Percentiles rank a stretch among this genome's conserved stretches.
Conservation (phyloP, 2,329 filamentous ascomycete genomes). For the Ascochyta lentis region DNA sequence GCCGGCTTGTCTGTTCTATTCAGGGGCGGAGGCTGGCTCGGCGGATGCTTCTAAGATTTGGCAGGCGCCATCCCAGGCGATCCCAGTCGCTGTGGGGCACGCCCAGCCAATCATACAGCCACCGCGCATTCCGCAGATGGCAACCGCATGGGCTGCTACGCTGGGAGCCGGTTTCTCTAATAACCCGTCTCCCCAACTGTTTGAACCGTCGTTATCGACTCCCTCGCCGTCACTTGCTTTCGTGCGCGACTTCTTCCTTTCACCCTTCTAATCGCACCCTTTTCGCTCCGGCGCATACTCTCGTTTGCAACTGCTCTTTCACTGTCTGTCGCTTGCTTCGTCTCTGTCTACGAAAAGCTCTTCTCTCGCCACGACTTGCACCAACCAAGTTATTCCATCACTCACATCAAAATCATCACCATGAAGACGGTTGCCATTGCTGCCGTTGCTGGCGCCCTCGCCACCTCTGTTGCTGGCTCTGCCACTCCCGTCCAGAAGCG, state of each 20-base stretch:
- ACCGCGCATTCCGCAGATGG: constrained; percentile 14
- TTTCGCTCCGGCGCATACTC: constrained; percentile 11
- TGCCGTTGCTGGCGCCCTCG: constrained; percentile 55
- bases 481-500: constrained; percentile 49
- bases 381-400: constrained; percentile 14
- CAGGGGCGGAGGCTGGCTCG: constrained; percentile 13
- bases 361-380: constrained; percentile 3
- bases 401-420: constrained; percentile 19
- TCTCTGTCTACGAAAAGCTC: constrained; percentile 6
- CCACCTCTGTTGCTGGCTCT: constrained; percentile 55
- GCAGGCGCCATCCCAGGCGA: constrained; percentile 15
- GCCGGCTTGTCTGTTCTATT: constrained; percentile 17
- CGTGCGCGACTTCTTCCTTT: constrained; percentile 12
- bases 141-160: constrained; percentile 11
- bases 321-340: constrained; percentile 12
- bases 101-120: constrained; percentile 6
- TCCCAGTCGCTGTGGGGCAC: constrained; percentile 16
- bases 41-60: constrained; percentile 19
- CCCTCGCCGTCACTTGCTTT: constrained; percentile 17
- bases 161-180: constrained; percentile 9
- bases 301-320: constrained; percentile 16
- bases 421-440: constrained; percentile 63
- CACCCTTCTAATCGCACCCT: constrained; percentile 10
- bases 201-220: constrained; percentile 8
- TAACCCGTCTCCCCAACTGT: constrained; percentile 17